Evolutionary conservation across 169 alveolate genomes (phyloP), one percentile per base, ranked within the genome.

Genomic region (Plasmodium knowlesi): DNA sequence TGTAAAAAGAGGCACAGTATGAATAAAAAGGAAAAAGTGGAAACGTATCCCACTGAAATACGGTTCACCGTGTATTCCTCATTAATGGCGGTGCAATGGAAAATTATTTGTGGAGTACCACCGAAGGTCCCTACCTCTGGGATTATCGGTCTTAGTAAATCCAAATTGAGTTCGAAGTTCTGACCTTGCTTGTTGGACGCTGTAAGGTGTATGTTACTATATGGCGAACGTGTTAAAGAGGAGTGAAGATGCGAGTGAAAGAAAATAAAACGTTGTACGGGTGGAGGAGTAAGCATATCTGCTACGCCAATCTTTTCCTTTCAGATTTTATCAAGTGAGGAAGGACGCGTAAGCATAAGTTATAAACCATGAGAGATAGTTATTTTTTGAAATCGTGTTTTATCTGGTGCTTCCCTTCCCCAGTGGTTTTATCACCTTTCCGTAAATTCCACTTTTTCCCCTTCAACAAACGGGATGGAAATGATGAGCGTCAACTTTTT

Each of bases 141-240:
- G 37, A 32, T 89, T 79, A 89, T 89, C 53, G 89, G 83, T 53
- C 94, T 89, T 61, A 89, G 57, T 32, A 89, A 78, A 79, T 89
- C 61, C 14, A 89, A 61, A 37, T 25, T 89, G 16, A 89, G 57
- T 39, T 89, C 83, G 43, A 73, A 12, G 22, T 79, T 46, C 57
- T 89, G 73, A 16, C 94, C 94, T 2, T 89, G 71, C 57, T 89
- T 79, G 32, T 79, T 67, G 39, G 46, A 22, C 28, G 83, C 90
- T 28, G 94, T 78, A 43, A 89, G 19, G 54, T 89, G 53, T 79
- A 89, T 61, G 43, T 79, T 89, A 61, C 94, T 89, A 73, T 16
- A 84, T 19, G 74, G 54, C 34, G 72, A 34, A 83, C 22, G 50
- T 46, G 74, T 10, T 10, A 10, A 46, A n/a, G 14, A n/a, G 16